Evolutionary conservation across 2,329 filamentous ascomycete genomes (phyloP).

Genomic region (Fusarium sp.): DNA sequence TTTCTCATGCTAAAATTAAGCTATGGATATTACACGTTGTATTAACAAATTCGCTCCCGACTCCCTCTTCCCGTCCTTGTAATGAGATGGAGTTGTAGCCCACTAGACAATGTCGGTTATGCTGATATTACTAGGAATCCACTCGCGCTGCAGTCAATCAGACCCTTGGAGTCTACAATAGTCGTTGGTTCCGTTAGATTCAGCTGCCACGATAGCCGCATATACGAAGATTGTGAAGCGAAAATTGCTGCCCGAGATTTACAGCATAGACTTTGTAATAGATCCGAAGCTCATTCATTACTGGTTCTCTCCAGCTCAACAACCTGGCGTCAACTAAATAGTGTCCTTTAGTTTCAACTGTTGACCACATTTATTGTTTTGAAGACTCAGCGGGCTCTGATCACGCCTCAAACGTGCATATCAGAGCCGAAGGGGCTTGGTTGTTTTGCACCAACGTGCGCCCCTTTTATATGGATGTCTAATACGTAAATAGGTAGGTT

Average conservation of each 20-base stretch:
- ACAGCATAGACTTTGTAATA: neutral
- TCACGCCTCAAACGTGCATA: constrained; percentile 27
- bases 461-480: constrained; percentile 16
- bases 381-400: neutral
- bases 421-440: constrained; percentile 15
- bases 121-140: constrained; percentile 3
- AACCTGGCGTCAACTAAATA: constrained; percentile 4
- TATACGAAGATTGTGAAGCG: constrained; percentile 9
- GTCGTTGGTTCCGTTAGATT: neutral
- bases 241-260: constrained; percentile 1
- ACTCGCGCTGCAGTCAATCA: neutral
- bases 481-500: neutral
- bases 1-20: constrained; percentile 26
- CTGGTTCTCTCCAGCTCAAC: constrained; percentile 4
- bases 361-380: neutral
- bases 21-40: constrained; percentile 6
- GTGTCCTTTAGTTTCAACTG: constrained; percentile 15
- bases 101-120: constrained; percentile 8
- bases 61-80: constrained; percentile 1
- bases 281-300: neutral
- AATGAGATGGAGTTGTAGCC: constrained; percentile 16
- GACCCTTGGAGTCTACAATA: neutral
- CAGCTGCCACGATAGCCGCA: constrained; percentile 2
- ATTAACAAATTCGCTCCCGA: constrained; percentile 15
- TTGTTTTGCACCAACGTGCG: neutral